Conservation (phyloP, 148 eudicot species). For the Beta vulgaris region DNA sequence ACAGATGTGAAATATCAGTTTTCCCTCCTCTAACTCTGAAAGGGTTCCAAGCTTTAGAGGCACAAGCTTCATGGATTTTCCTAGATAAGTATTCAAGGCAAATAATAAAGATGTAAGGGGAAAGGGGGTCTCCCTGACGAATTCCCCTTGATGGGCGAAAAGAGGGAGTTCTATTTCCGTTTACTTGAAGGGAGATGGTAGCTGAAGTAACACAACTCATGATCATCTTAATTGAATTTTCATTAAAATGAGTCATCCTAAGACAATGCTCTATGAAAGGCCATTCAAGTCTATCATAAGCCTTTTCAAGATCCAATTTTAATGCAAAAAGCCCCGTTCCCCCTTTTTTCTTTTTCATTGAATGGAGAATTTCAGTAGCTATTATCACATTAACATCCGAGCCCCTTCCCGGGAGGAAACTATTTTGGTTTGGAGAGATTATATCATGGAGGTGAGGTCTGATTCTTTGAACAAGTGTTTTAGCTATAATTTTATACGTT, state of each 20-base stretch:
- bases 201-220: not conserved
- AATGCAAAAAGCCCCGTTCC: not conserved
- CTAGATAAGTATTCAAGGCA: no score
- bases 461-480: not conserved
- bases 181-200: no score
- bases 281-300: constrained; percentile 5
- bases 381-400: not conserved
- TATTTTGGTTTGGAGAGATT: not conserved
- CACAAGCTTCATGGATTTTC: no score
- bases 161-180: no score
- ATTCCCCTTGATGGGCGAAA: no score
- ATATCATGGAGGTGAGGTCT: not conserved
- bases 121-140: no score
- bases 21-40: no score
- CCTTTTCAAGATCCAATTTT: not conserved
- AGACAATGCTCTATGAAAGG: not conserved
- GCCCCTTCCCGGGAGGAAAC: not conserved
- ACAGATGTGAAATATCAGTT: no score
- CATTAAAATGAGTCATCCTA: not conserved
- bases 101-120: no score
- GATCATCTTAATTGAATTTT: not conserved
- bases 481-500: not conserved
- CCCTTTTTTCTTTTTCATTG: not conserved
- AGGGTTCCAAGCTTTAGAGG: no score
- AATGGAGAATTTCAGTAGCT: not conserved